Evolutionary conservation across 2,329 filamentous ascomycete species (phyloP), one percentile per base, ranked within the genome.

Genomic region (Chrysosporium queenslandicum): DNA sequence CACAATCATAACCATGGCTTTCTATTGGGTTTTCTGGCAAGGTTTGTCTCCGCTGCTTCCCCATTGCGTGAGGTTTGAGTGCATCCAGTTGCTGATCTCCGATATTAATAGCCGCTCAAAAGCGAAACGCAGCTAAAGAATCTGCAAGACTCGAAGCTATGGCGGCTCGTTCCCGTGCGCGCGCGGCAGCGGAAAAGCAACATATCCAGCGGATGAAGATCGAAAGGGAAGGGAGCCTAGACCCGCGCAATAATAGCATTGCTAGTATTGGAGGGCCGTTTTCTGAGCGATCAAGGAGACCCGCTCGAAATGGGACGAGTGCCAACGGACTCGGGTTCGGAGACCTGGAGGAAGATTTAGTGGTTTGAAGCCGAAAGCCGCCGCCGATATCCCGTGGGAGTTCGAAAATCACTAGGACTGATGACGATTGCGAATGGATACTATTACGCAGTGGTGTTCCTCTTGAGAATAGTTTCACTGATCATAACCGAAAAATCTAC

Each of bases 21-120:
- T 64, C 2, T 71, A 71, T 46, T 60, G 62, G 21, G 47, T 64
- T 36, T 52, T 68, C 42, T 71, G 68, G 68, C 59, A 62, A 29
- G 56, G 66, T 69, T 54, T 45, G 59, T 59, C 9, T 20, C 25
- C 3, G 1, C 12, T 18, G 9, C 11, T 18, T 8, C 21, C 14
- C 21, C 20, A 16, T 32, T 18, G 32, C 21, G 23, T 16, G n/a
- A 29, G 12, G 4, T 30, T 32, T 1, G 27, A 18, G 5, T 2
- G 23, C 9, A n/a, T 39, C 29, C 2, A 16, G 23, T 42, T 18
- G 14, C 21, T 45, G n/a, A 45, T 39, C 16, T 32, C n/a, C 2
- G 11, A 21, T 29, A 49, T 29, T 20, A 27, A 16, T 48, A 64
- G 61, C 55, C 34, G 53, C 52, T 48, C 61, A 65, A 59, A 53